Percentiles rank a stretch among this genome's conserved stretches.
Conservation (phyloP, 148 eudicot genomes). For the Vaccinium corymbosum region DNA sequence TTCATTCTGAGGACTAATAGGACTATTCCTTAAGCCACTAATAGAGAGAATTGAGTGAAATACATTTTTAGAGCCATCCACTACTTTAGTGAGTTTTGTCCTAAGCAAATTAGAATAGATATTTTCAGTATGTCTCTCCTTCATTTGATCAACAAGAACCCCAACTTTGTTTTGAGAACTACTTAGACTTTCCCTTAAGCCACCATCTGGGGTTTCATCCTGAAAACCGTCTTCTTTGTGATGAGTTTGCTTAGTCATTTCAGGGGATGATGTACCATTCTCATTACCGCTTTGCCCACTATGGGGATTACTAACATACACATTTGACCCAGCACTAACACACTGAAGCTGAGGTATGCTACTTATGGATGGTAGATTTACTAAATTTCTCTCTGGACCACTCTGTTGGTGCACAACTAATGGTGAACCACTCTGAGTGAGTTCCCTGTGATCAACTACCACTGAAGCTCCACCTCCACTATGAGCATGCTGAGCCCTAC, state of each 20-base stretch:
- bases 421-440: constrained; percentile 14
- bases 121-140: constrained; percentile 16
- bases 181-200: constrained; percentile 21
- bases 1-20: not conserved
- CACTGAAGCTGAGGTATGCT: constrained; percentile 16
- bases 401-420: constrained; percentile 13
- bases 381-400: constrained; percentile 14
- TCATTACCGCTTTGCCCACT: constrained; percentile 6
- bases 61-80: constrained; percentile 14
- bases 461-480: constrained; percentile 25
- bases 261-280: constrained; percentile 9
- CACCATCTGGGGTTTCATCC: constrained; percentile 13
- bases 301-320: constrained; percentile 8
- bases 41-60: not conserved
- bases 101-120: constrained; percentile 11
- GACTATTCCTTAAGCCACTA: constrained; percentile 9
- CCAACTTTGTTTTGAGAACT: constrained; percentile 1
- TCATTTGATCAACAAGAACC: constrained; percentile 13
- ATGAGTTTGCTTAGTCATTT: not conserved
- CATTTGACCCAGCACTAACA: constrained; percentile 14
- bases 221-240: constrained; percentile 3
- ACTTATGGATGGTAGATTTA: constrained; percentile 13
- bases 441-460: constrained; percentile 16
- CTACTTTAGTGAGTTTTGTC: not conserved
- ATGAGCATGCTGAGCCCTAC: constrained; percentile 44